Evolutionary conservation across 345 rosid species (phyloP).

Genomic region (Eucalyptus lansdowneana): DNA sequence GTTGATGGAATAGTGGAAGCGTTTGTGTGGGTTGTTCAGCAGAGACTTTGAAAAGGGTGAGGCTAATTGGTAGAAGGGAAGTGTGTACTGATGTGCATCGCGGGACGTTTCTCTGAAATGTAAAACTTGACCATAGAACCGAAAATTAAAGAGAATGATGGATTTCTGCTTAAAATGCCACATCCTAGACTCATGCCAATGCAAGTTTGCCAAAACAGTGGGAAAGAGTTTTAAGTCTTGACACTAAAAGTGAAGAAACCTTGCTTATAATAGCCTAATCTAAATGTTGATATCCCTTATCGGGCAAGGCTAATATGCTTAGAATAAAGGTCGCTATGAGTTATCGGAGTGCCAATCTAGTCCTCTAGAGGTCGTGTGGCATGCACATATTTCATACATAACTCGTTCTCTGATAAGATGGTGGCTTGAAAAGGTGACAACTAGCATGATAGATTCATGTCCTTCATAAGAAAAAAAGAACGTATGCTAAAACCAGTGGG

Average conservation of each 20-base stretch:
- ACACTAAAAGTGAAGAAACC: not conserved
- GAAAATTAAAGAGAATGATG: not conserved
- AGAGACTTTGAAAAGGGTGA: not conserved
- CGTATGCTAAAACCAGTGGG: not conserved
- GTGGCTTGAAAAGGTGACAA: not conserved
- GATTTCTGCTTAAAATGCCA: not conserved
- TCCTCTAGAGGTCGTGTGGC: not conserved
- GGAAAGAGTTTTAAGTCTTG: not conserved
- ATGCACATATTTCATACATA: not conserved
- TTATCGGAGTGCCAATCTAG: not conserved
- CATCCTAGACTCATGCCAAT: not conserved
- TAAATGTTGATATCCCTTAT: not conserved
- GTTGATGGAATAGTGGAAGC: not conserved
- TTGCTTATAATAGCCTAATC: not conserved
- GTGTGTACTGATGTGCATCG: not conserved
- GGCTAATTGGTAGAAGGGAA: not conserved
- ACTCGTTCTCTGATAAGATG: accelerated
- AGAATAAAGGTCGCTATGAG: accelerated
- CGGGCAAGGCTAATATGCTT: not conserved
- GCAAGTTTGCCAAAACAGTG: not conserved
- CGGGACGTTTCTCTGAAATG: not conserved
- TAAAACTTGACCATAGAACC: not conserved
- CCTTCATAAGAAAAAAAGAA: not conserved
- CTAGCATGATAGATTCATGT: not conserved
- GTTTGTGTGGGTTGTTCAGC: not conserved